A percentile compares a stretch with the other conserved stretches of the same genome.
phyloP scores from a whole-genome alignment of 805 yeast species.

The Grigorovia jiainica region DNA sequence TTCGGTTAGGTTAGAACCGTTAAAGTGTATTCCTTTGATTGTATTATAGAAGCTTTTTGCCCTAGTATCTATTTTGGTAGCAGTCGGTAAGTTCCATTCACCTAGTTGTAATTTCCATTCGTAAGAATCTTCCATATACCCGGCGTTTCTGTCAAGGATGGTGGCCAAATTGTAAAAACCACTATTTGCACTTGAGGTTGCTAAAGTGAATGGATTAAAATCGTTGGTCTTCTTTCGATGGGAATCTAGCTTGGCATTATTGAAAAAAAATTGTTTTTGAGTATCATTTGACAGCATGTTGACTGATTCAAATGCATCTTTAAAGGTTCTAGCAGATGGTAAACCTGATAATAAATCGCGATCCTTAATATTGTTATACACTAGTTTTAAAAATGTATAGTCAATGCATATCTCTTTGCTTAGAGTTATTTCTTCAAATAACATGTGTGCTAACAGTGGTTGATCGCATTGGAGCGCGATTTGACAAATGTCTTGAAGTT shows the following conservation, averaged over 20 bases:
- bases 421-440: constrained; percentile 28
- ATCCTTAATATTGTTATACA: constrained; percentile 50
- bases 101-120: constrained; percentile 70
- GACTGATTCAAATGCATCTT: constrained; percentile 39
- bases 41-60: constrained; percentile 43
- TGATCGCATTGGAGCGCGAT: constrained; percentile 13
- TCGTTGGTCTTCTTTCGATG: constrained; percentile 11
- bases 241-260: constrained; percentile 49
- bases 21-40: constrained; percentile 33
- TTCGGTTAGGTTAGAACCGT: neutral
- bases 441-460: constrained; percentile 25
- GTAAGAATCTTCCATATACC: constrained; percentile 26
- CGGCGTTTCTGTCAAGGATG: constrained; percentile 28
- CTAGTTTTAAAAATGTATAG: constrained; percentile 13
- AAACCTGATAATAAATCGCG: constrained; percentile 57
- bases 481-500: constrained; percentile 8
- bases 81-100: constrained; percentile 64
- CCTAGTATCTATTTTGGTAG: constrained; percentile 29
- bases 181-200: constrained; percentile 35
- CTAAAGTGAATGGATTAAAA: constrained; percentile 10
- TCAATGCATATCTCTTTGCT: constrained; percentile 5
- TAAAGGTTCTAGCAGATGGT: constrained; percentile 47
- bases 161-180: constrained; percentile 55
- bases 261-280: constrained; percentile 40
- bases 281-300: constrained; percentile 25